Evolutionary conservation across 2,329 filamentous ascomycete species (phyloP), one percentile per base, ranked within the genome.

Genomic region (Colletotrichum endophyticum): DNA sequence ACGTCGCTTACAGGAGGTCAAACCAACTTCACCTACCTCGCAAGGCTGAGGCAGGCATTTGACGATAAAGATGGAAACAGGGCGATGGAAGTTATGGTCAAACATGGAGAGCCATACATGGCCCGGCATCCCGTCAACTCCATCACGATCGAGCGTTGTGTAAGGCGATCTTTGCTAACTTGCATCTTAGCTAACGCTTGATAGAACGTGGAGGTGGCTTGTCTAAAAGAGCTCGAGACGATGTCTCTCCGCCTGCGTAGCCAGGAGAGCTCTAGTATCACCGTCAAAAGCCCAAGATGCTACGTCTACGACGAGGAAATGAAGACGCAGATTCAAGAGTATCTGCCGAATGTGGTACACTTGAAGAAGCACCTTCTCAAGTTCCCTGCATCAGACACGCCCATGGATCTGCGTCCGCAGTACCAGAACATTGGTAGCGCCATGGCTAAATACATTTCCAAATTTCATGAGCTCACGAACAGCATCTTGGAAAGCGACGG

Each of bases 241-340:
- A 30, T 68, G 28, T 15, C 22, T 8, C 5, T 27, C 8, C n/a
- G 16, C 12, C 56, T 22, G 4, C 8, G 19, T 15, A 13, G 9
- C 6, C 30, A 28, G 11, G 28, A 49, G 12, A 57, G 28, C 25
- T 22, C 28, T 3, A 15, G 19, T 4, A 84, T 83, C 74, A 49
- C 78, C 2, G 86, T 91, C 61, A 84, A 85, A 66, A 87, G 90
- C 1, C 91, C 91, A 0, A 85, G 80, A 61, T 78, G 90, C 11
- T 86, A 88, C 70, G 80, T 87, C 74, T 92, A 89, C 80, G 84
- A 87, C 75, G 78, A 80, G 5, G 77, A 83, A 9, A 88, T 84
- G 66, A 87, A 87, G 76, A 92, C 88, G 0, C 90, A 91, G 74
- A 80, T 92, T 30, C 87, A 91, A 56, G 88, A 91, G 74, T 89